Evolutionary conservation across 202 grass and related monocot species (phyloP), one percentile per base, ranked within the genome.

Genomic region (Schoenoplectus tabernaemontani): DNA sequence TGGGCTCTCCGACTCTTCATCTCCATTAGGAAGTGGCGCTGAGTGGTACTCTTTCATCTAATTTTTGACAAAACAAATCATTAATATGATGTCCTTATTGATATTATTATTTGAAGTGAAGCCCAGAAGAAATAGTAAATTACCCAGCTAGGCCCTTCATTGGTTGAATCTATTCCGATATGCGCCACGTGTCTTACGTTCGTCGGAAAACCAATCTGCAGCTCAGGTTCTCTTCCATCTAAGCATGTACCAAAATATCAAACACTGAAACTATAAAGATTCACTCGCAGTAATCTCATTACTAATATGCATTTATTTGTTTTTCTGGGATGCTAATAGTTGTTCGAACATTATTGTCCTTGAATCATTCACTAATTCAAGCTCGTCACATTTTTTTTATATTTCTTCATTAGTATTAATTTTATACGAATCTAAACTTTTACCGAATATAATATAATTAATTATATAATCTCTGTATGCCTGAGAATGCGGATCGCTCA

Each of bases 41-140:
- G 82, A 84, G 71, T 84, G 82, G 9, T 77, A 84, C 23, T 84
- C 82, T 78, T 76, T 84, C 82, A 84, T 84, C 82, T 84, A 28
- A 24, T 62, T 64, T 48, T 36, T 20, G 15, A 75, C 2, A 8
- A n/a, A 64, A 44, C 32, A 7, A 73, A 11, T 22, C 5, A 19
- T 48, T 44, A 44, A 44, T 30, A 23, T 64, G 60, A 82, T 30
- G 37, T 57, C 46, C 3, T 54, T 17, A 68, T 9, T 57, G n/a
- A 28, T 39, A 20, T 22, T 67, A 30, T 57, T 59, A 8, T 54
- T 69, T 50, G 8, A 76, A 17, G 17, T 24, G 22, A 57, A 57
- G 44, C 8, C n/a, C 28, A 56, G 26, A 32, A 28, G 39, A 50
- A 74, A 30, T 32, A 75, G 39, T 5, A 57, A 57, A 30, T 83